Base-by-base conservation (phyloP, 495 filamentous ascomycete species). In the Durotheca rogersii region DNA sequence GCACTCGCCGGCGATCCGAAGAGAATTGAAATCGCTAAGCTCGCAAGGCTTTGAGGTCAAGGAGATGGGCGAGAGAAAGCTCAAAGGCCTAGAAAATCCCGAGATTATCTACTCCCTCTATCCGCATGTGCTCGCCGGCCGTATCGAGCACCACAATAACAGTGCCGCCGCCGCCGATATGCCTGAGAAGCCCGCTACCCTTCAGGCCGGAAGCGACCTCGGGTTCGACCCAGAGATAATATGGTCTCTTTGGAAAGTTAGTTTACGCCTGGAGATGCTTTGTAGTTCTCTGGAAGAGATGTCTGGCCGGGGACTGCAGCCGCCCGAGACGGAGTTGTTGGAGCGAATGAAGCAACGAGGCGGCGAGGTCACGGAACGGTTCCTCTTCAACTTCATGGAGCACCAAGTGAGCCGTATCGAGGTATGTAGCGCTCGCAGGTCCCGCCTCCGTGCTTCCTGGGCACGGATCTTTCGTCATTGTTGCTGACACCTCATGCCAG, bases 61-160 rank as follows among this genome's bases (percentile, higher is more conserved):
- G 67, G 89, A 94, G 55, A 87, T 97, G 60, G 93, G 93, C 15
- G 88, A 95, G 61, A 82, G 83, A 32, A 96, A 93, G 60, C 73
- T 99, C 25, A 99, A 99, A 66, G 93, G 93, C 2, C 81, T 99
- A 6, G 93, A 99, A 64, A 99, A 99, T 66, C 93, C 94, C 3
- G 93, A 99, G 66, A 84, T 88, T 42, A 84, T 99, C 41, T 95
- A 92, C 65, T 81, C 95, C 29, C 88, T 97, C 64, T 97, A 94
- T 65, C 91, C 93, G 1, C 88, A 92, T 58, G 75, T 85, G 7
- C 80, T 99, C 11, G 82, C 86, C n/a, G 90, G 90, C 34, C 83
- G 93, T 14, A 67, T 82, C 82, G 69, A 82, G 62, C 46, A 80
- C 70, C 71, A 77, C 38, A 77, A 82, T 56, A 83, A 84, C 34